These are phyloP conservation scores for Gentiana straminea DNA, from an alignment of 257 asterid species.

Conservation along the genomic window DNA sequence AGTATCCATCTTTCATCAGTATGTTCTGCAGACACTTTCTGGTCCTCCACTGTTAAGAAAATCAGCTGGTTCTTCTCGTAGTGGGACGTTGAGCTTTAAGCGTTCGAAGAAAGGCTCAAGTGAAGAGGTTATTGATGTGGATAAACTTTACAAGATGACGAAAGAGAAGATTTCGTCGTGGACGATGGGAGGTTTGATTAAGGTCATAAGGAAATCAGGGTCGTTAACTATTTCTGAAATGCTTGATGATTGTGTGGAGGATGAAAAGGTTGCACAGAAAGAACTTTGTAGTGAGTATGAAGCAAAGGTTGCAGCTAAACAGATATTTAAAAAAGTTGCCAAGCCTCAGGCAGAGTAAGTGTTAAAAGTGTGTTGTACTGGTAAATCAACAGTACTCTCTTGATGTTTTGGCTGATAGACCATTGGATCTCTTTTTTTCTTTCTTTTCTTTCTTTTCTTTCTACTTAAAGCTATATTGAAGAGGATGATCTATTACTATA, in stretches of 20 bases:
- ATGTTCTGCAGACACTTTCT: conserved; percentile 51
- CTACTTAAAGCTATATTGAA: conserved; percentile 40
- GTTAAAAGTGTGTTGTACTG: neutral
- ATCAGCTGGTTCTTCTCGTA: neutral
- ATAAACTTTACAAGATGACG: conserved; percentile 52
- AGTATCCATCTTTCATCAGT: conserved; percentile 72
- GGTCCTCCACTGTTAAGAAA: conserved; percentile 26
- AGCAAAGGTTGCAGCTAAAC: conserved; percentile 47
- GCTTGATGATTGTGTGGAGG: conserved; percentile 43
- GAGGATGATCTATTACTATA: conserved; percentile 50
- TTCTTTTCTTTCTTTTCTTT: conserved; percentile 1
- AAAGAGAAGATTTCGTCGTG: conserved; percentile 64
- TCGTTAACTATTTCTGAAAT: conserved; percentile 40
- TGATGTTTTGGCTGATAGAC: conserved; percentile 1
- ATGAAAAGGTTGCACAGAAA: conserved; percentile 23
- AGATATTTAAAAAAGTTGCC: conserved; percentile 51
- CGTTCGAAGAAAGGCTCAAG: conserved; percentile 16
- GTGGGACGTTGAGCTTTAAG: conserved; percentile 38
- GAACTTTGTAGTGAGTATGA: conserved; percentile 55
- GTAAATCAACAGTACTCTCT: neutral
- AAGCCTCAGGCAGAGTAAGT: conserved; percentile 56
- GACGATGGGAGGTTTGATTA: conserved; percentile 67
- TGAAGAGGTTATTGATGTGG: conserved; percentile 54
- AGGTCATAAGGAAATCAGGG: conserved; percentile 43
- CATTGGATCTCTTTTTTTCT: neutral